Evolutionary conservation across 176 grass and related monocot species (phyloP).

Genomic region (Puccinellia tenuiflora): DNA sequence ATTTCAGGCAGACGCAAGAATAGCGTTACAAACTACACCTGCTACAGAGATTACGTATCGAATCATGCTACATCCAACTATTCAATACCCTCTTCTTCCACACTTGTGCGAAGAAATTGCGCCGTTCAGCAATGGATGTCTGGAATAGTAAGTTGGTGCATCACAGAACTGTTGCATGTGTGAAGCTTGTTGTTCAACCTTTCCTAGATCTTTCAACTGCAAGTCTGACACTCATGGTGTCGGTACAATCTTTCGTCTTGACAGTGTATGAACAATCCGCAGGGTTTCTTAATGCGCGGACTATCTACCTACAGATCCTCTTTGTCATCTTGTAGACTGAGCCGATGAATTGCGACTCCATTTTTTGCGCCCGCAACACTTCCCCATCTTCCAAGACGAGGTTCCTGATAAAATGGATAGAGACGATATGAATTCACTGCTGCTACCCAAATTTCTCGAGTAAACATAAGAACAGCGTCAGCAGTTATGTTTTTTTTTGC

Average conservation of each 20-base stretch:
- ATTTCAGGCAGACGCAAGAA: background rate
- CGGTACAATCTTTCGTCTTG: background rate
- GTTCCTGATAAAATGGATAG: conserved; percentile 40
- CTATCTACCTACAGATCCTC: background rate
- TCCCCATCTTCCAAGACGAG: conserved; percentile 60
- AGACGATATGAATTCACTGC: background rate
- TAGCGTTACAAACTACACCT: background rate
- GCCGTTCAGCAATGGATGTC: background rate
- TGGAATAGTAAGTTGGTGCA: background rate
- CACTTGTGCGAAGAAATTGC: background rate
- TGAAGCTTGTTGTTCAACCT: background rate
- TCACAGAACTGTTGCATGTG: background rate
- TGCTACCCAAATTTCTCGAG: background rate
- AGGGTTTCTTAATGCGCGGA: background rate
- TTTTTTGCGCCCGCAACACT: conserved; percentile 37
- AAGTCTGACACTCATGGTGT: background rate
- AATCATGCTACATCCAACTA: background rate
- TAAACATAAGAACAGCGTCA: background rate
- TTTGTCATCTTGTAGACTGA: conserved; percentile 37
- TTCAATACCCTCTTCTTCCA: background rate
- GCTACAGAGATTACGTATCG: background rate
- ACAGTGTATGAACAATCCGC: background rate
- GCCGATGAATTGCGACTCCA: conserved; percentile 49
- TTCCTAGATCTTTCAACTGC: background rate
- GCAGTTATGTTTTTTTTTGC: background rate